Base-by-base conservation (phyloP, 1,284 basidiomycete species). In the Ustanciosporium gigantosporum region DNA sequence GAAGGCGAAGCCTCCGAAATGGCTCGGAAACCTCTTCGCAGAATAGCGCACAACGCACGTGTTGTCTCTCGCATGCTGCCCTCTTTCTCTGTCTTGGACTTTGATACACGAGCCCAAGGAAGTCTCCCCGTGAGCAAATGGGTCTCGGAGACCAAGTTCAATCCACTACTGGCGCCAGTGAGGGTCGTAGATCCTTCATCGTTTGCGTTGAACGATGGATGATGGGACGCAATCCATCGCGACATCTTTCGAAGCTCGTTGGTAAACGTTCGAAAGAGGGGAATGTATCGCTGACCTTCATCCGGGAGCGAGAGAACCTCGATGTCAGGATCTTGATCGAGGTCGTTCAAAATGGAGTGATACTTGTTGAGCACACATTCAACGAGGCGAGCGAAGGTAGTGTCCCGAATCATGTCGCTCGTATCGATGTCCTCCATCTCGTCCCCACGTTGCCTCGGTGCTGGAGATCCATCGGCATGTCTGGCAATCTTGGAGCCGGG, bases 41-140 rank as follows among this genome's bases (percentile, higher is more conserved):
- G 21, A 19, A 43, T 11, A 4, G 37, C 46, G 16, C 45, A 52
- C 14, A 41, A 9, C 2, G 45, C 25, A 19, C 42, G 41, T 49
- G 51, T 52, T 22, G 17, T 37, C 31, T 59, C 56, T 8, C 51
- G 35, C 20, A 45, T 23, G 5, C n/a, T 44, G 22, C 23, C 51
- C 19, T 59, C 45, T 0, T 45, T 39, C 15, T 59, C 49, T 3
- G 27, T 31, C 2, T 42, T 27, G 0, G 49, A 52, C 25, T 36
- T 43, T n/a, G 29, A n/a, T 5, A 52, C 49, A 13, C 31, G 38
- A 2, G 56, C 32, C 56, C 49, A 59, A n/a, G 56, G 56, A 3
- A 59, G 31, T 13, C 56, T 48, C 1, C 56, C 56, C 8, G 56
- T 59, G 7, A 59, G 41, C 7, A 59, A 29, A 27, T 59, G 41